phyloP scores from a whole-genome alignment of 179 eudicot species.

The Silene vulgaris region DNA sequence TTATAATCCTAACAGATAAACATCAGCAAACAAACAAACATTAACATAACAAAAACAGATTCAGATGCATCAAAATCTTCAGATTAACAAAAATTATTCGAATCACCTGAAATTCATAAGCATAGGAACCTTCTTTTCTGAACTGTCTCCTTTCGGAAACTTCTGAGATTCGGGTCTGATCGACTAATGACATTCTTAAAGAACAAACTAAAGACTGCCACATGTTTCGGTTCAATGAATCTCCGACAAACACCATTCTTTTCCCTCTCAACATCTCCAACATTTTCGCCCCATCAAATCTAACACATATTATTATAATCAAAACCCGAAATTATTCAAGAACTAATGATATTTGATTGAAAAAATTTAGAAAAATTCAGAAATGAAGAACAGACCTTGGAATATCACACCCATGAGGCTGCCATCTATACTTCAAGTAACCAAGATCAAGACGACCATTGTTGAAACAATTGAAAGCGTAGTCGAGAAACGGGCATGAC shows the following conservation, averaged over 20 bases:
- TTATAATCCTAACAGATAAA: constrained; percentile 42
- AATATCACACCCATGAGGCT: constrained; percentile 48
- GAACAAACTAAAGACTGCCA: constrained; percentile 67
- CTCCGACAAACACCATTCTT: constrained; percentile 63
- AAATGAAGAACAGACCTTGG: constrained; percentile 39
- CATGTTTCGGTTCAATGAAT: constrained; percentile 62
- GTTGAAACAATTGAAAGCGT: constrained; percentile 51
- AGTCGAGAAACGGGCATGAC: constrained; percentile 49
- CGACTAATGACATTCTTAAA: constrained; percentile 38
- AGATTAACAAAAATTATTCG: not conserved
- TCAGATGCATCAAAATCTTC: not conserved
- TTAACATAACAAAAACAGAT: not conserved
- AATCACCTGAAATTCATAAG: constrained; percentile 43
- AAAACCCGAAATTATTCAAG: constrained; percentile 19
- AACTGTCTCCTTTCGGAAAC: constrained; percentile 35
- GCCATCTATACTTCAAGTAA: constrained; percentile 44
- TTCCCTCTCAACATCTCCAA: constrained; percentile 55
- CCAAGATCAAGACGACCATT: constrained; percentile 50
- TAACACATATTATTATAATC: constrained; percentile 1
- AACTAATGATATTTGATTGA: not conserved
- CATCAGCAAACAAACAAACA: not conserved
- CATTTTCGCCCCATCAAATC: constrained; percentile 58
- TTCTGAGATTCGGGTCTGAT: constrained; percentile 41
- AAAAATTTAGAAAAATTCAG: not conserved
- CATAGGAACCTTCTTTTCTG: constrained; percentile 41